phyloP scores from a whole-genome alignment of 805 yeast genomes.

The Suhomyces pyralidae region DNA sequence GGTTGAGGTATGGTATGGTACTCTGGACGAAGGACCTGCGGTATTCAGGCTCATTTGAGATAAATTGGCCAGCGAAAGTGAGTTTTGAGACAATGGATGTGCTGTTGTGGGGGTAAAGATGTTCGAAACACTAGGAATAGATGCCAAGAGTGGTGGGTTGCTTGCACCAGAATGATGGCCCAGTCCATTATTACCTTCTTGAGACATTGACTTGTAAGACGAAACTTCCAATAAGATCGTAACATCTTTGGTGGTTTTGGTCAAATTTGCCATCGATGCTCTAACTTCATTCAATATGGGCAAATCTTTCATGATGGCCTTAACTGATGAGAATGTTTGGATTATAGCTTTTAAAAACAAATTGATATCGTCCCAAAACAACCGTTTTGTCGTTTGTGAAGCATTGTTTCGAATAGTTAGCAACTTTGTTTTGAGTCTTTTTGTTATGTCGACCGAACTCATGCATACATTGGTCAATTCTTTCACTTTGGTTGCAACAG shows the following conservation, averaged over 20 bases:
- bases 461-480: conserved; percentile 78
- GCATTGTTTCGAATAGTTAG: conserved; percentile 48
- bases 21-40: background rate
- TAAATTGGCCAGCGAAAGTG: conserved; percentile 15
- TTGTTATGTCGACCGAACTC: conserved; percentile 78
- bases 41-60: conserved; percentile 7
- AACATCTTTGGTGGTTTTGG: conserved; percentile 87
- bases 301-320: conserved; percentile 74
- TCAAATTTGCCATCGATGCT: conserved; percentile 73
- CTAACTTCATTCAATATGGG: conserved; percentile 78
- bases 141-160: conserved; percentile 23
- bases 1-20: background rate
- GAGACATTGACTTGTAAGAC: conserved; percentile 29
- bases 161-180: conserved; percentile 1
- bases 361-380: conserved; percentile 84
- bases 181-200: conserved; percentile 13
- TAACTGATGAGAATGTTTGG: conserved; percentile 78
- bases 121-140: conserved; percentile 33
- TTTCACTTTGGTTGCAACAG: conserved; percentile 60
- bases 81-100: conserved; percentile 18
- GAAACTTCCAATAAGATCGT: conserved; percentile 73
- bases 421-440: conserved; percentile 56
- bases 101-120: conserved; percentile 30
- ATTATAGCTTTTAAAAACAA: conserved; percentile 78
- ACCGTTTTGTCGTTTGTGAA: conserved; percentile 50